These are phyloP conservation scores for Cercospora brassicicola DNA, from an alignment of 2,329 filamentous ascomycete genomes.

Conservation along the genomic window DNA sequence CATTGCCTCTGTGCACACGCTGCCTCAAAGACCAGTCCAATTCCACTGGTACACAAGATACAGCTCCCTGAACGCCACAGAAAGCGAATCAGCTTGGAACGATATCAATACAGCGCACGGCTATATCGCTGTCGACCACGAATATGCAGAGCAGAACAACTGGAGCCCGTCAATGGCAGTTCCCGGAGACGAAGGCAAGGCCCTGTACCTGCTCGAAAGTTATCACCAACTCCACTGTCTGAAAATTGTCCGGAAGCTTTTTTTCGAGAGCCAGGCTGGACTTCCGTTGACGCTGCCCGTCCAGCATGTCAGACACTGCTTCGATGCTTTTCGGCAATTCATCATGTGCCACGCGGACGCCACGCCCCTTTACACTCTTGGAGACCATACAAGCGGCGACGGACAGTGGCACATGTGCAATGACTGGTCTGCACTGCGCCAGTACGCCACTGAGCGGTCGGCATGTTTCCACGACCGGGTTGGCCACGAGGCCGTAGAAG, in stretches of 20 bases:
- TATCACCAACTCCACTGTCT: slow-evolving; percentile 26
- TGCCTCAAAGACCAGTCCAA: slow-evolving; percentile 8
- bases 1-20: background rate
- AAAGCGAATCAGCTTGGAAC: slow-evolving; percentile 17
- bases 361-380: slow-evolving; percentile 19
- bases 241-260: slow-evolving; percentile 17
- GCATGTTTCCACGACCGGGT: slow-evolving; percentile 19
- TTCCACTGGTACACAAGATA: slow-evolving; percentile 22
- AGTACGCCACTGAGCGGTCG: slow-evolving; percentile 22
- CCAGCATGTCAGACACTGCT: slow-evolving; percentile 23
- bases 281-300: slow-evolving; percentile 14
- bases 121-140: slow-evolving; percentile 17
- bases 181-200: slow-evolving; percentile 9
- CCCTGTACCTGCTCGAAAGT: slow-evolving; percentile 22
- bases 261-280: slow-evolving; percentile 11
- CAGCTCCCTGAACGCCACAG: slow-evolving; percentile 17
- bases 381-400: slow-evolving; percentile 19
- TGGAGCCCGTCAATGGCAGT: slow-evolving; percentile 19
- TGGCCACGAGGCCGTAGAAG: slow-evolving; percentile 5
- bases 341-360: slow-evolving; percentile 22
- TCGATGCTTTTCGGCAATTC: slow-evolving; percentile 24
- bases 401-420: slow-evolving; percentile 22
- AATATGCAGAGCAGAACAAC: slow-evolving; percentile 5
- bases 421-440: slow-evolving; percentile 22
- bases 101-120: slow-evolving; percentile 21